Evolutionary conservation across 75 land plant species (phyloP).

Genomic region (Isoetes taiwanensis): DNA sequence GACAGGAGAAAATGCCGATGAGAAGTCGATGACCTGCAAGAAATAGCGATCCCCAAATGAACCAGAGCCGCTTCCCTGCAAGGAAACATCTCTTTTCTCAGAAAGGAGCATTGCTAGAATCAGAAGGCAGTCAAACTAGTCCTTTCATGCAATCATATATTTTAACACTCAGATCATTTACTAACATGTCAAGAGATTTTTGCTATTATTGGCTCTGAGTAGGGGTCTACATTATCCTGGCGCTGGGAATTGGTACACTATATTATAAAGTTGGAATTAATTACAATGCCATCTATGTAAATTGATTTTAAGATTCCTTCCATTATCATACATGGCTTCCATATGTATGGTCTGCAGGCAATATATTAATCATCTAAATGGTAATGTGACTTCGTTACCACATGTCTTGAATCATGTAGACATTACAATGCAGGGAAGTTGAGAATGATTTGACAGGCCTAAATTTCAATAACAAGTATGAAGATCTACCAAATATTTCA

Average conservation of each 20-base stretch:
- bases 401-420: no score
- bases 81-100: no score
- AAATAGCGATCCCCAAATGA: no score
- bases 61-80: no score
- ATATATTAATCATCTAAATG: no score
- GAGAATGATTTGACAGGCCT: conserved; percentile 2
- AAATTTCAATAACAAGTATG: background rate
- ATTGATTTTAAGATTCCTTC: no score
- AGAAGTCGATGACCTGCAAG: no score
- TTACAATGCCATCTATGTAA: conserved; percentile 3
- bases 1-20: no score
- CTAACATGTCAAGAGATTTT: background rate
- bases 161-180: background rate
- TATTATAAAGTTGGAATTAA: background rate
- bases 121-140: conserved; percentile 7
- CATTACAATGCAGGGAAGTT: conserved; percentile 4
- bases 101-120: conserved; percentile 3
- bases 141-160: background rate
- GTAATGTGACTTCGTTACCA: no score
- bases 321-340: conserved; percentile 7
- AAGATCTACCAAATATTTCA: background rate
- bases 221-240: background rate
- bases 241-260: background rate
- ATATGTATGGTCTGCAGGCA: conserved; percentile 3
- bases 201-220: conserved; percentile 4